A percentile compares a stretch with the other conserved stretches of the same genome.
phyloP scores from a whole-genome alignment of 2,329 filamentous ascomycete genomes.

The Cryphonectria japonica region DNA sequence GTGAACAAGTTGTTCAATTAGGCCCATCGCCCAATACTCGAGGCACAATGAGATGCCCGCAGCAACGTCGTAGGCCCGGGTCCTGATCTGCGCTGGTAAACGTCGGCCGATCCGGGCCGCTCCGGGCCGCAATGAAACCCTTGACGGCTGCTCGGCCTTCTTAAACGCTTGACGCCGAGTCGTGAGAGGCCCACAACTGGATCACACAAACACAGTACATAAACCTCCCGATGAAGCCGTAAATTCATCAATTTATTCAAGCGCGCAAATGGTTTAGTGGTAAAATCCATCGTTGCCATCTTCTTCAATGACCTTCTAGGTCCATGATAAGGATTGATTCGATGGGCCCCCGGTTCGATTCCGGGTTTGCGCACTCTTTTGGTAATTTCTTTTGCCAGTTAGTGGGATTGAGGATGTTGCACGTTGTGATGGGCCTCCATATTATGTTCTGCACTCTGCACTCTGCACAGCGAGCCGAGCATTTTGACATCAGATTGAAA shows the following conservation, averaged over 20 bases:
- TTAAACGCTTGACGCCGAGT: not conserved
- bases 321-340: not conserved
- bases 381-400: not conserved
- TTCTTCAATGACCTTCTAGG: not conserved
- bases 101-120: conserved; percentile 42
- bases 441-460: too few species aligned
- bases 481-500: not conserved
- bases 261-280: conserved; percentile 21
- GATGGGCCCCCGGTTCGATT: conserved; percentile 9
- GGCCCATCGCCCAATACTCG: too few species aligned
- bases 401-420: not conserved
- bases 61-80: conserved; percentile 44
- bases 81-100: conserved; percentile 49
- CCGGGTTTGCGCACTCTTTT: conserved; percentile 7
- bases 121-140: not conserved
- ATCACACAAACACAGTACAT: not conserved
- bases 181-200: not conserved
- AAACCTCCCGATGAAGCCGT: not conserved
- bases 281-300: conserved; percentile 23
- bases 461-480: too few species aligned
- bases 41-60: too few species aligned
- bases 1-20: too few species aligned
- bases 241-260: not conserved
- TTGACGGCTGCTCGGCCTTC: too few species aligned
- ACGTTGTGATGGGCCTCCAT: not conserved